These are phyloP conservation scores for Cercospora canescens DNA, from an alignment of 2,329 filamentous ascomycete species.

Conservation along the genomic window DNA sequence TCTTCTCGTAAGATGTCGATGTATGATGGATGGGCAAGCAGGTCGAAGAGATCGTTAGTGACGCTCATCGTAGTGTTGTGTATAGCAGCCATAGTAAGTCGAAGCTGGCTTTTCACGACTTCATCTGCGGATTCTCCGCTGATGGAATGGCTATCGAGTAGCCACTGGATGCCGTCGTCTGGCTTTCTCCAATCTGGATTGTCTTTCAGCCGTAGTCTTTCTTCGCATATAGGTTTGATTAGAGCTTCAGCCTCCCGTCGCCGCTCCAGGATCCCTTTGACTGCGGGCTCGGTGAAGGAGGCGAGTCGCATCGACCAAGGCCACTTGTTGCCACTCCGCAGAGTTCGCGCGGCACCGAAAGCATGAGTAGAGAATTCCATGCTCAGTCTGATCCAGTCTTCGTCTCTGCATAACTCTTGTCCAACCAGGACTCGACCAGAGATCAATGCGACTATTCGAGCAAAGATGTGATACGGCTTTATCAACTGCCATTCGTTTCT, in stretches of 20 bases:
- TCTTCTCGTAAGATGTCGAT: slow-evolving; percentile 13
- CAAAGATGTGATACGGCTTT: slow-evolving; percentile 15
- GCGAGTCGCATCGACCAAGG: slow-evolving; percentile 17
- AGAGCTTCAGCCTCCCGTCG: slow-evolving; percentile 13
- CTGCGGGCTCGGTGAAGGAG: slow-evolving; percentile 11
- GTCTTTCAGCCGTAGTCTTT: neutral
- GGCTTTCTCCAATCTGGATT: slow-evolving; percentile 9
- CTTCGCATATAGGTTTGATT: slow-evolving; percentile 13
- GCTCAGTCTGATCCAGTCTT: slow-evolving; percentile 15
- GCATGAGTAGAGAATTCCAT: slow-evolving; percentile 17
- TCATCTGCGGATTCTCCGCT: slow-evolving; percentile 13
- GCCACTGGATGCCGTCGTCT: slow-evolving; percentile 19
- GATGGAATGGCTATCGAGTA: slow-evolving; percentile 12
- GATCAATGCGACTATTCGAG: slow-evolving; percentile 14
- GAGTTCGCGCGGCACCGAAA: slow-evolving; percentile 14
- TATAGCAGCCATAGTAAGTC: slow-evolving; percentile 20
- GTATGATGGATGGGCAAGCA: slow-evolving; percentile 13
- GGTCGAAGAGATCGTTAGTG: slow-evolving; percentile 17
- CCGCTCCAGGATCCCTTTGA: slow-evolving; percentile 11
- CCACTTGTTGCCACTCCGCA: slow-evolving; percentile 14
- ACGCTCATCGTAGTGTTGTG: slow-evolving; percentile 20
- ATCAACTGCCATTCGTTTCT: slow-evolving; percentile 10
- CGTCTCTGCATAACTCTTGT: slow-evolving; percentile 11
- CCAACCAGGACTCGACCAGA: slow-evolving; percentile 20
- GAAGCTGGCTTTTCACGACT: slow-evolving; percentile 13